These are phyloP conservation scores for Metschnikowia similis DNA, from an alignment of 805 yeast species.

Conservation along the genomic window DNA sequence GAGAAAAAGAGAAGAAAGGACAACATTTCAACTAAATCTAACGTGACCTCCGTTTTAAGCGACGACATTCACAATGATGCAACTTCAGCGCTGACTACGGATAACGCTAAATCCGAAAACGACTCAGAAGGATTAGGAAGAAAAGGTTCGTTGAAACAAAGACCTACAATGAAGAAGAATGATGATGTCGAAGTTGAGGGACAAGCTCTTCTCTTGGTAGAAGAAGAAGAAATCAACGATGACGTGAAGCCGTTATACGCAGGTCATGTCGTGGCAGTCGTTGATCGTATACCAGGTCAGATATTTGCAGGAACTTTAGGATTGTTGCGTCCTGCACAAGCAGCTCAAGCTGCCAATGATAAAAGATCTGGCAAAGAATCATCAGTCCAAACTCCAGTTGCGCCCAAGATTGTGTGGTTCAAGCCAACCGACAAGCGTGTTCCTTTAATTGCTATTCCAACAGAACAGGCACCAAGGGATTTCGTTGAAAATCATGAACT, in stretches of 20 bases:
- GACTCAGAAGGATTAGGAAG: conserved; percentile 45
- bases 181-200: conserved; percentile 99
- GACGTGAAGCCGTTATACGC: conserved; percentile 92
- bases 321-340: conserved; percentile 90
- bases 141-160: conserved; percentile 85
- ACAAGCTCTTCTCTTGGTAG: conserved; percentile 83
- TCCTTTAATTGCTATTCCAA: conserved; percentile 96
- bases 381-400: conserved; percentile 41
- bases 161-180: conserved; percentile 95
- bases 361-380: conserved; percentile 45
- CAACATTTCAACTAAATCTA: conserved; percentile 37
- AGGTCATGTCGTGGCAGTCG: conserved; percentile 97
- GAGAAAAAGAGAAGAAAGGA: conserved; percentile 92
- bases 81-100: conserved; percentile 47
- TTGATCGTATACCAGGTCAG: conserved; percentile 96
- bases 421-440: conserved; percentile 98
- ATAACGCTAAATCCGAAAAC: conserved; percentile 31
- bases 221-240: conserved; percentile 93
- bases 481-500: conserved; percentile 88
- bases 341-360: conserved; percentile 73
- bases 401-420: conserved; percentile 97
- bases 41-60: conserved; percentile 37
- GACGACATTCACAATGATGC: conserved; percentile 83
- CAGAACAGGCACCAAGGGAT: conserved; percentile 95
- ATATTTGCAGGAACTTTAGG: conserved; percentile 93